Base-by-base conservation (phyloP, 306 rosid genomes). In the Aeschynomene evenia region DNA sequence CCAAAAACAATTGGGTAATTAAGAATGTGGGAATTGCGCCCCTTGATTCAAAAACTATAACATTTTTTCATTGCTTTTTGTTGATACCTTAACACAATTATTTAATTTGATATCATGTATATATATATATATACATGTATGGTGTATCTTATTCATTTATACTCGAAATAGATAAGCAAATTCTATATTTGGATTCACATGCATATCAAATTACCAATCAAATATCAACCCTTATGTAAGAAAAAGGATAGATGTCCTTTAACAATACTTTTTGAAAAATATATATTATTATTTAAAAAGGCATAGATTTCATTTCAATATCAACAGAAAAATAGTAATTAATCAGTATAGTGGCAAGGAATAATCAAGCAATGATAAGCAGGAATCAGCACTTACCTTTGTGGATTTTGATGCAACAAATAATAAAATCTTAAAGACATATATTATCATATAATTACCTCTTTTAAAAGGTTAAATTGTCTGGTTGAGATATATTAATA, bases 301-400 rank as follows among this genome's bases (percentile, higher is more conserved):
- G 70, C 20, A n/a, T n/a, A 64, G 9, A 64, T 26, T 45, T 64
- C 16, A 45, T 45, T 42, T 26, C 42, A 3, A 4, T 28, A 4
- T 28, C 56, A 15, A 26, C 28, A 37, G 0, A 39, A 42, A 40
- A 11, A 63, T 40, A n/a, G n/a, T n/a, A n/a, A n/a, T n/a, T n/a
- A 8, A 23, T 8, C 6, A 43, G 6, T 26, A 45, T n/a, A 66
- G 58, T 46, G 45, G 29, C 33, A 66, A 48, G 1, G 51, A 45
- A 66, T 66, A 50, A 49, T 66, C 60, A 49, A 33, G 34, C 20
- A 49, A 50, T 66, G 72, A 66, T 66, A 66, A 20, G 72, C 46
- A 66, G 19, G 72, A 18, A 65, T 26, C 43, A 45, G 55, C 9
- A 43, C 54, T 21, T 45, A 24, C 7, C 28, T 23, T 4, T 46